phyloP scores from a whole-genome alignment of 306 rosid genomes.

The Dryas drummondii region DNA sequence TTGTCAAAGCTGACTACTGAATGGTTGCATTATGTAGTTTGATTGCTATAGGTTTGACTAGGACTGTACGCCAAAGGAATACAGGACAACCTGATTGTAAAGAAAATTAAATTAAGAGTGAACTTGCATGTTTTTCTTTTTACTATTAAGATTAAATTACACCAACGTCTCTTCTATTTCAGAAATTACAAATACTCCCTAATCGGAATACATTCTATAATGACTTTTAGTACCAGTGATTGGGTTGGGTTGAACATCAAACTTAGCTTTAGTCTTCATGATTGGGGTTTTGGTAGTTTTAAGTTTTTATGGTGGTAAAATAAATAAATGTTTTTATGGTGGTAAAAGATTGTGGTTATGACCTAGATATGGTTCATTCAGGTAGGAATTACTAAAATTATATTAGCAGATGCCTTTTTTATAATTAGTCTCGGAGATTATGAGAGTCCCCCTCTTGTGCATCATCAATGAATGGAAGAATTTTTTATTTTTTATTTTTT shows the following conservation, averaged over 20 bases:
- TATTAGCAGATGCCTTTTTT: no score
- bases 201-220: neutral
- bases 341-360: neutral
- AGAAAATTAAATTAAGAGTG: neutral
- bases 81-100: neutral
- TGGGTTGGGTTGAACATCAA: neutral
- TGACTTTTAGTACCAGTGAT: neutral
- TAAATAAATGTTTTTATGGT: no score
- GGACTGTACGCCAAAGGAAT: neutral
- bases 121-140: neutral
- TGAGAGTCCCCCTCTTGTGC: neutral
- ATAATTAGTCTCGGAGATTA: neutral
- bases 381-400: neutral
- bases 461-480: neutral
- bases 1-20: no score
- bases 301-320: neutral
- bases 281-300: neutral
- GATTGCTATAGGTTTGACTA: neutral
- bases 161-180: neutral
- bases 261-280: conserved; percentile 12
- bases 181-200: neutral
- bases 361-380: neutral
- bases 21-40: neutral
- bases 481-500: neutral
- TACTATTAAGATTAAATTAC: neutral